A percentile compares a stretch with the other conserved stretches of the same genome.
Conservation (phyloP, 495 filamentous ascomycete genomes). For the Aspergillus cavernicola region DNA sequence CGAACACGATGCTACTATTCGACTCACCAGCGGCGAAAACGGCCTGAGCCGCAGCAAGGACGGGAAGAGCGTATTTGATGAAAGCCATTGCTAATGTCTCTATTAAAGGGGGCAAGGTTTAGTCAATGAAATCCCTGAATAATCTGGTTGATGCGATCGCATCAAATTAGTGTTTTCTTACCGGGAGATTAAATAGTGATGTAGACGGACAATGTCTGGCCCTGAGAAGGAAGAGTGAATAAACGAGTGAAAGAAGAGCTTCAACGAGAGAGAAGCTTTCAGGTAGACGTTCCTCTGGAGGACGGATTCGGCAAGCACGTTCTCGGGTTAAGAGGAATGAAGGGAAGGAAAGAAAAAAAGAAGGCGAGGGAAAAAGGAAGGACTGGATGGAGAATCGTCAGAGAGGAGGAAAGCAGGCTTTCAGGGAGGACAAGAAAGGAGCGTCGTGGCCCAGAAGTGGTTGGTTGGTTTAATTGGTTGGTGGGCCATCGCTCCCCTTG, state of each 20-base stretch:
- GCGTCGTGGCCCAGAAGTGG: constrained; percentile 34
- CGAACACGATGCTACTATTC: background rate
- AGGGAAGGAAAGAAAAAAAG: constrained; percentile 32
- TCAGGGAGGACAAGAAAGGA: constrained; percentile 35
- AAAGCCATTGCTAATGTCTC: constrained; percentile 60
- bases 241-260: constrained; percentile 45
- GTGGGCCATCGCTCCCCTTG: constrained; percentile 13
- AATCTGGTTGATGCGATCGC: background rate
- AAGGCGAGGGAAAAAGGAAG: constrained; percentile 24
- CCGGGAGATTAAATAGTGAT: constrained; percentile 11
- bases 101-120: background rate
- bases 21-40: constrained; percentile 55
- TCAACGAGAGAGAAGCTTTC: constrained; percentile 32
- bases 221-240: constrained; percentile 31
- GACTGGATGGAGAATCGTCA: constrained; percentile 22
- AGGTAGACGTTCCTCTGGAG: constrained; percentile 21
- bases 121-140: background rate
- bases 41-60: constrained; percentile 61
- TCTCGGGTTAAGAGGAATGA: constrained; percentile 38
- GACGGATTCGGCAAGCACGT: constrained; percentile 43
- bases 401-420: constrained; percentile 22
- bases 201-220: constrained; percentile 16
- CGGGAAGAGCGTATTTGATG: constrained; percentile 69
- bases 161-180: background rate
- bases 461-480: constrained; percentile 19